Evolutionary conservation across 2,329 filamentous ascomycete genomes (phyloP).

Genomic region (Biscogniauxia marginata): DNA sequence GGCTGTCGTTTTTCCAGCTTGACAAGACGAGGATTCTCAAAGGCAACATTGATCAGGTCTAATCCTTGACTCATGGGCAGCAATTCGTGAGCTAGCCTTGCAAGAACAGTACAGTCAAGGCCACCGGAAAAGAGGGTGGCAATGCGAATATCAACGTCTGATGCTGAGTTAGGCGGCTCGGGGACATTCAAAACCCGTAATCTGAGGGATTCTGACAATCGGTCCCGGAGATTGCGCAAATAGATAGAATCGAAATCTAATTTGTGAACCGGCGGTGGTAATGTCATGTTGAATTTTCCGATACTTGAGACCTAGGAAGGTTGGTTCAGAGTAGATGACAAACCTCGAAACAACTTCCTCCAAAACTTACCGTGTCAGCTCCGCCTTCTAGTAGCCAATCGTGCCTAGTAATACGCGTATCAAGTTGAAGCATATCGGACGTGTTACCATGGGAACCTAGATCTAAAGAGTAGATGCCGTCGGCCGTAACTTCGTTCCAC

Average conservation of each 20-base stretch:
- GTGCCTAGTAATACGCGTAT: conserved; percentile 21
- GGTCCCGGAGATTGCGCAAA: conserved; percentile 51
- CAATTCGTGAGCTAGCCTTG: conserved; percentile 75
- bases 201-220: conserved; percentile 60
- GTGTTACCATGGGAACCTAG: conserved; percentile 36
- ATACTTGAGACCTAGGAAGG: conserved; percentile 51
- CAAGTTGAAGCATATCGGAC: conserved; percentile 9
- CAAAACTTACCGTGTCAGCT: conserved; percentile 45
- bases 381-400: conserved; percentile 36
- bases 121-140: conserved; percentile 92
- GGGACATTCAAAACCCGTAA: conserved; percentile 67
- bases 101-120: conserved; percentile 86
- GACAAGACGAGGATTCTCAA: conserved; percentile 82
- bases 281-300: conserved; percentile 49
- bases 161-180: conserved; percentile 42
- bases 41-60: conserved; percentile 92
- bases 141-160: conserved; percentile 50
- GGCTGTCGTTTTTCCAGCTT: conserved; percentile 47
- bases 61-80: conserved; percentile 67
- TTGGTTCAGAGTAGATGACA: conserved; percentile 40
- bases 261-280: conserved; percentile 33
- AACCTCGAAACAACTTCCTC: conserved; percentile 3
- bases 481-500: conserved; percentile 82
- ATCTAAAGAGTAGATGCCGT: conserved; percentile 73
- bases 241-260: conserved; percentile 45